Evolutionary conservation across 768 basidiomycete genomes (phyloP), one percentile per base, ranked within the genome.

Genomic region (Suillus sp.): DNA sequence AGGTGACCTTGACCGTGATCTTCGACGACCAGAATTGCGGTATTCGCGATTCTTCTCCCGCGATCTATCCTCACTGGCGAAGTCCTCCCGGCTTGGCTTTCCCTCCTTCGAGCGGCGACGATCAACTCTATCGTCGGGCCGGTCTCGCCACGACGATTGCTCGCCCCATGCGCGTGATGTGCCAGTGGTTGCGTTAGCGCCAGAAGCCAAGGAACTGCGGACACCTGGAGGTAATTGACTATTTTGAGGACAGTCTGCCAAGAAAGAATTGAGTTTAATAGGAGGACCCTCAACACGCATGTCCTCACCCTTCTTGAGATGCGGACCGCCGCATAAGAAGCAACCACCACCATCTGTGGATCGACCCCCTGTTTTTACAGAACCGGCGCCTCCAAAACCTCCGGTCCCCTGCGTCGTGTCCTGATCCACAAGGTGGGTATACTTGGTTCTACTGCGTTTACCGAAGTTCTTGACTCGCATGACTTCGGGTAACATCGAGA

Each of bases 391-490:
- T 34, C 90, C 90, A 75, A 91, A 89, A 0, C 90, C 89, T 35
- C 86, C 89, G 55, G 71, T 78, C 14, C 74, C 64, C 27, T 66
- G 78, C 6, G 92, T 93, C 0, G 96, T 99, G 73, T 99, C 96
- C 80, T 99, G 93, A 70, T 96, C 96, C 42, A 94, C 77, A 66
- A 99, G 77, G 78, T 99, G 96, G 18, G 97, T 99, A 70, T 99
- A 99, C 79, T 99, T 96, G 35, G 93, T 95, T 53, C 91, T 88
- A 72, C 92, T 87, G 64, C 93, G 88, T 76, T 95, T 95, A 53
- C 94, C 93, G 71, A 96, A 98, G 78, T 98, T 89, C 75, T 88
- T 89, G 71, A 96, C 93, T 78, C 99, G 97, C 96, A 99, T 96
- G 62, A 97, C 91, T 78, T 93, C 86, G 10, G 97, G 97, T 35